These are phyloP conservation scores for Excoecaria agallocha DNA, from an alignment of 345 rosid genomes.

Conservation along the genomic window DNA sequence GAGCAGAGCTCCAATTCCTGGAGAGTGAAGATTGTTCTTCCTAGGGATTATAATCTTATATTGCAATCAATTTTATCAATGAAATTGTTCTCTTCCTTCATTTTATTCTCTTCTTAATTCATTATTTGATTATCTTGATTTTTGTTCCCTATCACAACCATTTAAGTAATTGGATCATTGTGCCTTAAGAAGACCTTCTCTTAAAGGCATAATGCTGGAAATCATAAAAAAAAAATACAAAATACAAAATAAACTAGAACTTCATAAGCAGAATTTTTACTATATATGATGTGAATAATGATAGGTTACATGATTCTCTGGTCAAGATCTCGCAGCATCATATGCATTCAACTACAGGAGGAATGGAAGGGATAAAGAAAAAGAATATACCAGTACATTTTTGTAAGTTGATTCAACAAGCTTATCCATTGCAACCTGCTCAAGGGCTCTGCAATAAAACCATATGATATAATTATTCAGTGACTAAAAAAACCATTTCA, in stretches of 20 bases:
- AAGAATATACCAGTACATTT: constrained; percentile 43
- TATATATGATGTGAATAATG: not conserved
- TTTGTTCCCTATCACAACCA: no score
- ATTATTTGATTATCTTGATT: no score
- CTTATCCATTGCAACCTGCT: constrained; percentile 53
- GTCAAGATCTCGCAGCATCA: not conserved
- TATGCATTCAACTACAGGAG: not conserved
- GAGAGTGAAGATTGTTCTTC: no score
- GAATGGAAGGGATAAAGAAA: constrained; percentile 2
- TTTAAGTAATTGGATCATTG: not conserved
- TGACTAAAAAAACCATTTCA: not conserved
- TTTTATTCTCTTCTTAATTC: no score
- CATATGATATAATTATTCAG: not conserved
- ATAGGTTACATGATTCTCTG: not conserved
- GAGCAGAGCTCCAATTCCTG: no score
- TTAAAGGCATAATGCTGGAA: not conserved
- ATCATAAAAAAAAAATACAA: no score
- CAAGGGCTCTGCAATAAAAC: constrained; percentile 41
- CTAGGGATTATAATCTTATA: no score
- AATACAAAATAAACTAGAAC: not conserved
- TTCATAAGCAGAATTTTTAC: not conserved
- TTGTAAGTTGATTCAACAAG: constrained; percentile 56
- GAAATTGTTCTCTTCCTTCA: no score
- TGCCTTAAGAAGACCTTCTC: not conserved
- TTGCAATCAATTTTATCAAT: no score